Evolutionary conservation across 202 grass and related monocot species (phyloP).

Genomic region (Saccharum hybrid): DNA sequence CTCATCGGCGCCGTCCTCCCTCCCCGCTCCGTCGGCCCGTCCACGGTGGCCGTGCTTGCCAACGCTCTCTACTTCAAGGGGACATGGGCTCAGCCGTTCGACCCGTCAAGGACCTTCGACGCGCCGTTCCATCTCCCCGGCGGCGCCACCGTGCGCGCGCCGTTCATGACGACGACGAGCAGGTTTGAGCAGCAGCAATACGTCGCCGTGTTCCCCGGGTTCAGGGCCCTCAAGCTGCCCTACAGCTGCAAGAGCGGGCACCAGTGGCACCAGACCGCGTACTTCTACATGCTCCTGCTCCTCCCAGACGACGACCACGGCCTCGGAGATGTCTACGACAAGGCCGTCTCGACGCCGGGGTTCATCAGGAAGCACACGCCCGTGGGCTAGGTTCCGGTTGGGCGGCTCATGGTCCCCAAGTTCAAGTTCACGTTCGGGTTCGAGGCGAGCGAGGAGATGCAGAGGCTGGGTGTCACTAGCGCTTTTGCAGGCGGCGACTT

Average conservation of each 20-base stretch:
- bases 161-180: constrained; percentile 43
- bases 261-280: neutral
- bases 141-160: constrained; percentile 11
- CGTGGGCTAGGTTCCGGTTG: neutral
- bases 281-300: neutral
- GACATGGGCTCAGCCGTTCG: constrained; percentile 40
- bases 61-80: constrained; percentile 65
- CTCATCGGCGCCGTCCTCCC: constrained; percentile 46
- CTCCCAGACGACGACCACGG: neutral
- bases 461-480: constrained; percentile 12
- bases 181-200: neutral
- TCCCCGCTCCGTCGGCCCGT: neutral
- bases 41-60: constrained; percentile 45
- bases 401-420: constrained; percentile 49
- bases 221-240: constrained; percentile 53
- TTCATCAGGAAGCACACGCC: constrained; percentile 55
- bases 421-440: constrained; percentile 58
- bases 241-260: constrained; percentile 32
- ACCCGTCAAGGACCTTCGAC: constrained; percentile 16
- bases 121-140: constrained; percentile 40
- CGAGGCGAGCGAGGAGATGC: constrained; percentile 24
- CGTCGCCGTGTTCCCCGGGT: constrained; percentile 38
- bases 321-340: constrained; percentile 27
- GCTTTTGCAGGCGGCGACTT: constrained; percentile 33
- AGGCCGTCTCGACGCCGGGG: constrained; percentile 9